Conservation (phyloP, 148 eudicot species). For the Amaranthus palmeri region DNA sequence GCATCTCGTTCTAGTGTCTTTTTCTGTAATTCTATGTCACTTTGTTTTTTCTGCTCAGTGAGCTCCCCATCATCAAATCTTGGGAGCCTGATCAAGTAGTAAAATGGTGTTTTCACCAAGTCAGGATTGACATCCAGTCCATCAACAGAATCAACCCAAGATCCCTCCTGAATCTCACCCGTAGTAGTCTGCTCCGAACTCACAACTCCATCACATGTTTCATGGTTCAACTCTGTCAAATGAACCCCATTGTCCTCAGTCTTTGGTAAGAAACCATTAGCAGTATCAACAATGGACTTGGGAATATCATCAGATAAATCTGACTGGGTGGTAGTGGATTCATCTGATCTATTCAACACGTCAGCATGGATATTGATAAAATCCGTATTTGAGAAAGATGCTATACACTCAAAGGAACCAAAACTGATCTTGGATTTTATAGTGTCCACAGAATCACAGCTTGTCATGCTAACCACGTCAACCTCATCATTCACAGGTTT, state of each 20-base stretch:
- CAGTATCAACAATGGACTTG: slow-evolving; percentile 14
- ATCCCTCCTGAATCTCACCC: slow-evolving; percentile 29
- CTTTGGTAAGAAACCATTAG: slow-evolving; percentile 22
- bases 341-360: slow-evolving; percentile 15
- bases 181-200: slow-evolving; percentile 19
- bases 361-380: slow-evolving; percentile 18
- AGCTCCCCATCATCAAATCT: slow-evolving; percentile 63
- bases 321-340: slow-evolving; percentile 10
- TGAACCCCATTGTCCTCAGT: slow-evolving; percentile 18
- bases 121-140: slow-evolving; percentile 33
- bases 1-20: slow-evolving; percentile 60
- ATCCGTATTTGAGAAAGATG: slow-evolving; percentile 17
- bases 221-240: slow-evolving; percentile 1
- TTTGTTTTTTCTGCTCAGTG: slow-evolving; percentile 47
- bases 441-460: slow-evolving; percentile 15
- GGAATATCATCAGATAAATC: slow-evolving; percentile 17
- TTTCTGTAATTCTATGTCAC: slow-evolving; percentile 50
- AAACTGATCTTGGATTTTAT: slow-evolving; percentile 28
- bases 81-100: slow-evolving; percentile 68
- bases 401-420: slow-evolving; percentile 29
- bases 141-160: slow-evolving; percentile 29
- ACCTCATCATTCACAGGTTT: slow-evolving; percentile 21
- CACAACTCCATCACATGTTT: slow-evolving; percentile 26
- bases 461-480: slow-evolving; percentile 22
- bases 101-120: slow-evolving; percentile 49